These are phyloP conservation scores for Eremothecium gossypii DNA, from an alignment of 1,139 yeast genomes.

Conservation along the genomic window DNA sequence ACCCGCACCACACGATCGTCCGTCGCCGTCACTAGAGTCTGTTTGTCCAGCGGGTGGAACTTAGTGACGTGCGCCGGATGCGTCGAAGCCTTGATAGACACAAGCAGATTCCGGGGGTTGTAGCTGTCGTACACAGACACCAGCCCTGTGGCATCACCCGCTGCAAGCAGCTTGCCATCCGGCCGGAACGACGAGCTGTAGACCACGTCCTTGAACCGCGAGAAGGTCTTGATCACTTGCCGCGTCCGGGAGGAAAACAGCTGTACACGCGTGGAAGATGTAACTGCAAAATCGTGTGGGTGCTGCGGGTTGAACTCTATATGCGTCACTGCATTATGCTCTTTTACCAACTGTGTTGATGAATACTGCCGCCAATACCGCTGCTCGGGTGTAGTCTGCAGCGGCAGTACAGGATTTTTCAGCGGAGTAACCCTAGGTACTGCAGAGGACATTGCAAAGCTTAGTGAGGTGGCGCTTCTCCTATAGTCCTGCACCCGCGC, in stretches of 20 bases:
- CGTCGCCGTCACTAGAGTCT: slow-evolving; percentile 73
- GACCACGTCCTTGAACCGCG: slow-evolving; percentile 86
- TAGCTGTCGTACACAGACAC: slow-evolving; percentile 76
- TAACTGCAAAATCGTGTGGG: slow-evolving; percentile 90
- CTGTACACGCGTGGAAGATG: slow-evolving; percentile 86
- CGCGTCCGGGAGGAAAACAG: slow-evolving; percentile 87
- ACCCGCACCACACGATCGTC: slow-evolving; percentile 83
- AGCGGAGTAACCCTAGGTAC: slow-evolving; percentile 59
- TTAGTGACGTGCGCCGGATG: slow-evolving; percentile 94
- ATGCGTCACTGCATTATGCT: slow-evolving; percentile 84
- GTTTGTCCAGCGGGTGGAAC: slow-evolving; percentile 55
- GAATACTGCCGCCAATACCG: slow-evolving; percentile 78
- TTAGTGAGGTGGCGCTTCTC: too few species aligned
- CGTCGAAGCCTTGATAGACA: slow-evolving; percentile 69
- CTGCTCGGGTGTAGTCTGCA: slow-evolving; percentile 86
- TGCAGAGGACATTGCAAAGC: slow-evolving; percentile 62
- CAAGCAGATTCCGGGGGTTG: slow-evolving; percentile 68
- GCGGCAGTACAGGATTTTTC: slow-evolving; percentile 69
- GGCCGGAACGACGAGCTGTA: slow-evolving; percentile 40
- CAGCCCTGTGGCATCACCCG: slow-evolving; percentile 83
- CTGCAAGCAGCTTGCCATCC: slow-evolving; percentile 82
- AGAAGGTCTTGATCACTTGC: slow-evolving; percentile 79
- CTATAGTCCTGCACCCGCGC: too few species aligned
- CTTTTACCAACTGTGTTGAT: slow-evolving; percentile 84
- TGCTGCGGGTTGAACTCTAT: slow-evolving; percentile 77